These are phyloP conservation scores for Aspergillus taichungensis DNA, from an alignment of 495 filamentous ascomycete genomes.

Conservation along the genomic window DNA sequence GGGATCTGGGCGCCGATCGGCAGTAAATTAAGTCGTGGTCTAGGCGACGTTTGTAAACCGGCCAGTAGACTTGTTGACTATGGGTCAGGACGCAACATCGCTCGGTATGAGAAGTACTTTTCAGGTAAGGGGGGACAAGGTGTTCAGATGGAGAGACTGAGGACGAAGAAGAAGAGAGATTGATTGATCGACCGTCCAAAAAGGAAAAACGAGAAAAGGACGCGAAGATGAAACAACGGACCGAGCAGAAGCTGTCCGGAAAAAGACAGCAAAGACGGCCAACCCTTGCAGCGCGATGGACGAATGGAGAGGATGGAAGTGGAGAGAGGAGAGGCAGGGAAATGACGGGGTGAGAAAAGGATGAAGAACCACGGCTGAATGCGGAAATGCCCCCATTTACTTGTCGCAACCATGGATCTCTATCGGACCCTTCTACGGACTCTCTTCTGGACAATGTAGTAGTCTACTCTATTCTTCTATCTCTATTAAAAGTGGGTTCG, in stretches of 20 bases:
- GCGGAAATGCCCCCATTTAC: neutral
- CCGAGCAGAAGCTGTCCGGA: neutral
- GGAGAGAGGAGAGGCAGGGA: neutral
- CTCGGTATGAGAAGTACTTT: too few relatives aligned
- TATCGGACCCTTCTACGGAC: neutral
- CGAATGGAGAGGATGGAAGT: neutral
- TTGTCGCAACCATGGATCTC: neutral
- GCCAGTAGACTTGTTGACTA: neutral
- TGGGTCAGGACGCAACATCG: too few relatives aligned
- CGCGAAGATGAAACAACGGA: neutral
- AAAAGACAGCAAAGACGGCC: neutral
- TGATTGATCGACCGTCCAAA: neutral
- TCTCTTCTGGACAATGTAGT: neutral
- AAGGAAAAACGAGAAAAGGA: neutral
- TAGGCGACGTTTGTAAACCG: neutral
- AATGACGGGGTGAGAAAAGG: neutral
- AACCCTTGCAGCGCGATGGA: neutral
- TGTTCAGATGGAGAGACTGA: neutral
- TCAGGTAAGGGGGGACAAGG: neutral
- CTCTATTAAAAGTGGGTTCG: neutral
- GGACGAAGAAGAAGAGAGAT: neutral
- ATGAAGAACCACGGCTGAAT: neutral
- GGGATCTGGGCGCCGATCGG: neutral
- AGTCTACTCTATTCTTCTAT: neutral
- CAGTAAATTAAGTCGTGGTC: neutral